A percentile compares a stretch with the other conserved stretches of the same genome.
Evolutionary conservation across 1,284 basidiomycete genomes (phyloP).

Genomic region (Gastroboletus turbinatus): DNA sequence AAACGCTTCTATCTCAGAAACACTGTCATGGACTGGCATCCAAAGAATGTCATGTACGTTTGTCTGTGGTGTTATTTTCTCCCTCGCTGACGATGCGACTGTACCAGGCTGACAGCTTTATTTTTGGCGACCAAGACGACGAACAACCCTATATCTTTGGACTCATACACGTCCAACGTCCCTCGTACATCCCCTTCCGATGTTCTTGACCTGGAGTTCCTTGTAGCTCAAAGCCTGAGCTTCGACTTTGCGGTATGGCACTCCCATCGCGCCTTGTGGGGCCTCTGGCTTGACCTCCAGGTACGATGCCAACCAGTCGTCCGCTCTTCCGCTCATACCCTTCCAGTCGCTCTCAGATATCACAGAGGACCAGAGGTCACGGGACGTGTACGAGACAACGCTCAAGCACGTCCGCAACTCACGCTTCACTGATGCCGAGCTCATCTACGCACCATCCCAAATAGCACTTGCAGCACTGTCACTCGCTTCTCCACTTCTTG

Average conservation of each 20-base stretch:
- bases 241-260: slow-evolving; percentile 96
- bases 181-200: slow-evolving; percentile 78
- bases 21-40: slow-evolving; percentile 99
- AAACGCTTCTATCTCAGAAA: slow-evolving; percentile 98
- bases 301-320: slow-evolving; percentile 40
- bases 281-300: slow-evolving; percentile 89
- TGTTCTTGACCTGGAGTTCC: slow-evolving; percentile 91
- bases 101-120: slow-evolving; percentile 84
- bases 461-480: slow-evolving; percentile 87
- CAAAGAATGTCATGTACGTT: slow-evolving; percentile 93
- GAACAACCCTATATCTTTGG: slow-evolving; percentile 87
- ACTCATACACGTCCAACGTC: slow-evolving; percentile 79
- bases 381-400: slow-evolving; percentile 57
- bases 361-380: slow-evolving; percentile 41
- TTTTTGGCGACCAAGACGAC: slow-evolving; percentile 98
- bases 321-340: slow-evolving; percentile 13
- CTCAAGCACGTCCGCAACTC: slow-evolving; percentile 65
- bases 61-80: neutral
- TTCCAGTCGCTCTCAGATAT: slow-evolving; percentile 51
- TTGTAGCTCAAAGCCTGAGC: slow-evolving; percentile 88
- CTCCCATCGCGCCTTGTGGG: slow-evolving; percentile 86
- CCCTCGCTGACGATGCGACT: slow-evolving; percentile 6
- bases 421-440: slow-evolving; percentile 88
- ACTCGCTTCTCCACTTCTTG: slow-evolving; percentile 60
- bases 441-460: slow-evolving; percentile 90